Evolutionary conservation across 208 protist genomes (phyloP).

Genomic region (Leishmania arabica): DNA sequence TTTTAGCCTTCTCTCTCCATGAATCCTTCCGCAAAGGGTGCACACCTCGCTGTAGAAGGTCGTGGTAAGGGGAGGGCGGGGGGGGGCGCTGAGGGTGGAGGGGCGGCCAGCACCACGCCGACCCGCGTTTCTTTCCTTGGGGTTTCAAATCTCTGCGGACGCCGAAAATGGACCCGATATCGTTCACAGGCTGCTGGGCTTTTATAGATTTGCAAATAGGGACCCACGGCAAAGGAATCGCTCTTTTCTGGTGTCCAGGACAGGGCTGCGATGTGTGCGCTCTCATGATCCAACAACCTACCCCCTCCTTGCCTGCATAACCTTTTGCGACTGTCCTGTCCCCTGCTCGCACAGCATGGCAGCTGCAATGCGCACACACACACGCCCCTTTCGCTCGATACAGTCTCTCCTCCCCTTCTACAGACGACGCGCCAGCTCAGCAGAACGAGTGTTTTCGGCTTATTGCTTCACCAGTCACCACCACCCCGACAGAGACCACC

Average conservation of each 20-base stretch:
- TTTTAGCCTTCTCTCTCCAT: neutral
- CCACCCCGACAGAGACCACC: neutral
- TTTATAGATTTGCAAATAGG: neutral
- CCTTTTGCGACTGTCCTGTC: neutral
- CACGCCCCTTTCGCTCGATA: neutral
- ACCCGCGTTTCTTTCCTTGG: neutral
- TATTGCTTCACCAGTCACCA: neutral
- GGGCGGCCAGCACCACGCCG: neutral
- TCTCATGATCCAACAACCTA: neutral
- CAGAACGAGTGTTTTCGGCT: neutral
- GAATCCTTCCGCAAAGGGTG: neutral
- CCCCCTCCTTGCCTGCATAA: neutral
- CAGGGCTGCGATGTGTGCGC: neutral
- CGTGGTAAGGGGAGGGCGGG: neutral
- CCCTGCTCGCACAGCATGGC: neutral
- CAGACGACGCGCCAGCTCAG: neutral
- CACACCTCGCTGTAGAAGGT: neutral
- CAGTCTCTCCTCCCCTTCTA: neutral
- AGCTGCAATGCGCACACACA: neutral
- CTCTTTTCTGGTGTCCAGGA: neutral
- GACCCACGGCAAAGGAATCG: neutral
- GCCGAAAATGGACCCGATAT: neutral
- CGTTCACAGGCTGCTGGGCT: neutral
- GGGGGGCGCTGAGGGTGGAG: neutral
- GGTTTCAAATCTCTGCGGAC: neutral